Conservation (phyloP, 2,329 filamentous ascomycete genomes). For the Setomelanomma holmii region DNA sequence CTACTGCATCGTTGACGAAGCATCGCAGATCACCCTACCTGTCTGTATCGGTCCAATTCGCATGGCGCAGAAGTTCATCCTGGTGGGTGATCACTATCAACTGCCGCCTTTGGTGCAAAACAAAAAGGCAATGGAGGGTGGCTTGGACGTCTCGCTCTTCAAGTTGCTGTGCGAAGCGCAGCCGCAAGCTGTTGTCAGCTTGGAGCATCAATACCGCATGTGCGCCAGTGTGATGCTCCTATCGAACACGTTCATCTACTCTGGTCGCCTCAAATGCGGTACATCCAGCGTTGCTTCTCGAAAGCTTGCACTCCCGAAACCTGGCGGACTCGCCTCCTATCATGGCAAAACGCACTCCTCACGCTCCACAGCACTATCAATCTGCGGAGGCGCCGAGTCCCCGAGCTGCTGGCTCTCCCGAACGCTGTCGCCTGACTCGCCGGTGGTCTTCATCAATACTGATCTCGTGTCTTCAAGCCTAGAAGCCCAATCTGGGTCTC, state of each 20-base stretch:
- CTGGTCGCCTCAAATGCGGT: conserved; percentile 88
- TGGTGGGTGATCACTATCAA: conserved; percentile 97
- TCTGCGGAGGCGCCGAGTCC: conserved; percentile 60
- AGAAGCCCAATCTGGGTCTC: conserved; percentile 76
- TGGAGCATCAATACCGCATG: conserved; percentile 98
- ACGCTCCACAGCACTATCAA: conserved; percentile 6
- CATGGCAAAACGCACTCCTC: conserved; percentile 36
- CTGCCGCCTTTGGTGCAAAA: conserved; percentile 94
- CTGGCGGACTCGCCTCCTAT: conserved; percentile 40
- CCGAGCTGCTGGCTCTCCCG: conserved; percentile 76
- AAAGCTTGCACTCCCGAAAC: conserved; percentile 69
- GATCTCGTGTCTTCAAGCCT: conserved; percentile 71
- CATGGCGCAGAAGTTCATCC: conserved; percentile 89
- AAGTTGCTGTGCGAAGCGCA: conserved; percentile 90
- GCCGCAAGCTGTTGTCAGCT: conserved; percentile 83
- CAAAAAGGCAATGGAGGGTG: conserved; percentile 82
- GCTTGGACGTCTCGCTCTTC: conserved; percentile 91
- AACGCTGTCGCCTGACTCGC: conserved; percentile 71
- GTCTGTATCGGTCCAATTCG: conserved; percentile 94
- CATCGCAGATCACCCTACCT: conserved; percentile 94
- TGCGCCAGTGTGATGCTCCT: conserved; percentile 95
- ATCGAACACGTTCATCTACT: conserved; percentile 91
- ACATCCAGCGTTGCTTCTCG: conserved; percentile 75
- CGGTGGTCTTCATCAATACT: conserved; percentile 89
- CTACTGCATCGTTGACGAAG: conserved; percentile 98